Percentiles rank a stretch among this genome's conserved stretches.
Conservation (phyloP, 768 basidiomycete species). For the Tricholoma terreum region DNA sequence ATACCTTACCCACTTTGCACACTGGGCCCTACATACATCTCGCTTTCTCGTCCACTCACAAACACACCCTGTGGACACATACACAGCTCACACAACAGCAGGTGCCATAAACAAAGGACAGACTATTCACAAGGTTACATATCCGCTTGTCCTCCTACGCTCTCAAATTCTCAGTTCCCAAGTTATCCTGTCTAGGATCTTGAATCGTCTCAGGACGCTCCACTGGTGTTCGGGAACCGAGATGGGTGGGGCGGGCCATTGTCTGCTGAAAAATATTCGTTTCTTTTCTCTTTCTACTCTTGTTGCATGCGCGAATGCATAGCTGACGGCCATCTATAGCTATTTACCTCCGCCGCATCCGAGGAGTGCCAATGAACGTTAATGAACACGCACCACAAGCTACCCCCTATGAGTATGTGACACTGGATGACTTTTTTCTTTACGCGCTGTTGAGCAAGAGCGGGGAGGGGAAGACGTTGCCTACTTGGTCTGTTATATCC, state of each 20-base stretch:
- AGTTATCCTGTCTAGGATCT: conserved; percentile 53
- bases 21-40: too few relatives aligned
- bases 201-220: conserved; percentile 71
- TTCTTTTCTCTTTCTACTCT: conserved; percentile 11
- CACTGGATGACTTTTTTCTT: conserved; percentile 89
- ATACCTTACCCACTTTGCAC: conserved; percentile 12
- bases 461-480: conserved; percentile 64
- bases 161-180: neutral
- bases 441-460: conserved; percentile 65
- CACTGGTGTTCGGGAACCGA: conserved; percentile 95
- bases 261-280: conserved; percentile 85
- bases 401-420: conserved; percentile 89
- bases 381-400: conserved; percentile 77
- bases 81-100: conserved; percentile 88
- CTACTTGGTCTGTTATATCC: conserved; percentile 66
- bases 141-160: neutral
- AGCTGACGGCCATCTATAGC: neutral
- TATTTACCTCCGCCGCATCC: conserved; percentile 77
- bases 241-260: conserved; percentile 92
- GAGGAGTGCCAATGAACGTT: too few relatives aligned
- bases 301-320: neutral
- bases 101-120: conserved; percentile 84
- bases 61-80: conserved; percentile 58
- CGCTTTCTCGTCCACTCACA: neutral
- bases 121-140: conserved; percentile 78